Evolutionary conservation across 1,139 yeast species (phyloP).

Genomic region (Zygotorulaspora mrakii): DNA sequence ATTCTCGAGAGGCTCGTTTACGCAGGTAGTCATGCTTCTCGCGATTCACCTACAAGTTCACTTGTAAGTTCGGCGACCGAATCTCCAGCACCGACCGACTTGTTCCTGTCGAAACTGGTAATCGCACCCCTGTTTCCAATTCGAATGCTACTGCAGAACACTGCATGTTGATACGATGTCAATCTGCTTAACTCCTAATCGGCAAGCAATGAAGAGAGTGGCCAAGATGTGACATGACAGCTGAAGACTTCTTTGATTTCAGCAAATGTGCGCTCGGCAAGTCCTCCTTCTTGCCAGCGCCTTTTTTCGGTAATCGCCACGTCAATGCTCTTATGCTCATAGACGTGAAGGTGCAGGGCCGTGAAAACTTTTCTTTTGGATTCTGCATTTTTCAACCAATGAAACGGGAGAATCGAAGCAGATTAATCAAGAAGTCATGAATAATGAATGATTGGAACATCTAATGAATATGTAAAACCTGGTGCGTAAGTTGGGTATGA

Average conservation of each 20-base stretch:
- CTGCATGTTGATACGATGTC: too few relatives aligned
- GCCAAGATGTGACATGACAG: too few relatives aligned
- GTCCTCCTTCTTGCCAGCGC: too few relatives aligned
- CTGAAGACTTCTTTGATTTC: background rate
- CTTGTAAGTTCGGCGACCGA: too few relatives aligned
- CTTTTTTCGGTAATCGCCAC: slow-evolving; percentile 1
- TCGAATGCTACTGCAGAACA: background rate
- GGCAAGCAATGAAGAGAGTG: background rate
- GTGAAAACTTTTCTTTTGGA: slow-evolving; percentile 2
- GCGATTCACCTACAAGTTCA: too few relatives aligned
- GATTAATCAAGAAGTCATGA: background rate
- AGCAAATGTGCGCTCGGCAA: background rate
- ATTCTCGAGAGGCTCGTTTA: too few relatives aligned
- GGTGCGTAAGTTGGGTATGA: background rate
- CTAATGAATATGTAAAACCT: background rate
- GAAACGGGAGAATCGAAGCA: background rate
- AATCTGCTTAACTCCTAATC: too few relatives aligned
- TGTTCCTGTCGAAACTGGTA: too few relatives aligned
- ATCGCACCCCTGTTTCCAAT: background rate
- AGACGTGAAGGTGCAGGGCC: slow-evolving; percentile 1
- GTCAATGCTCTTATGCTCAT: background rate
- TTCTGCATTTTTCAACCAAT: slow-evolving; percentile 2
- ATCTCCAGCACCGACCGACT: too few relatives aligned
- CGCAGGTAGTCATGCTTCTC: too few relatives aligned
- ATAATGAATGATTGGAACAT: background rate